Conservation (phyloP, 306 rosid species). For the Quercus mongolica region DNA sequence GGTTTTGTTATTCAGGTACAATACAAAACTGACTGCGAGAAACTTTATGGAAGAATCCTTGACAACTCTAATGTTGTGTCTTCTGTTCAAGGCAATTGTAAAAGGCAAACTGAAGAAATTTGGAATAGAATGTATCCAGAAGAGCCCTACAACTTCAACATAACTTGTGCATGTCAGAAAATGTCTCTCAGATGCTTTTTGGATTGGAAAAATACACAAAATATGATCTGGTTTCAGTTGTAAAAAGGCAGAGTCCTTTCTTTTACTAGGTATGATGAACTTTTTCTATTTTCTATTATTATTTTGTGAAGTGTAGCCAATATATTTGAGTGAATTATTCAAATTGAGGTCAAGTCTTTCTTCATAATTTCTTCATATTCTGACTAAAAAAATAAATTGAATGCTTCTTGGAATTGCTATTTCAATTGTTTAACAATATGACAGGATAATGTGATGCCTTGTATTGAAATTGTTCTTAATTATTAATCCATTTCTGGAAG, state of each 20-base stretch:
- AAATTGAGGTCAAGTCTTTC: neutral
- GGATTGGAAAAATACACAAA: slow-evolving; percentile 56
- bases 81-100: slow-evolving; percentile 50
- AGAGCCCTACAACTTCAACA: slow-evolving; percentile 64
- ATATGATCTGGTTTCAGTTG: slow-evolving; percentile 84
- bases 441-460: neutral
- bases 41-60: slow-evolving; percentile 68
- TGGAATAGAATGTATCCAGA: slow-evolving; percentile 71
- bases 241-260: slow-evolving; percentile 83
- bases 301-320: slow-evolving; percentile 11
- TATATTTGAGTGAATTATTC: neutral
- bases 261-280: slow-evolving; percentile 64
- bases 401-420: neutral
- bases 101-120: slow-evolving; percentile 57
- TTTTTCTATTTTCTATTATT: neutral
- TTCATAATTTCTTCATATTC: neutral
- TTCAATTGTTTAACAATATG: neutral
- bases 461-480: neutral
- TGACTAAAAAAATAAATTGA: neutral
- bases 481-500: neutral
- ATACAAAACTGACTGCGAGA: slow-evolving; percentile 74
- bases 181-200: slow-evolving; percentile 32
- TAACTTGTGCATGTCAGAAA: slow-evolving; percentile 34
- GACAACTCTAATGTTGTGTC: slow-evolving; percentile 79
- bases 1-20: slow-evolving; percentile 47